A percentile compares a stretch with the other conserved stretches of the same genome.
Conservation (phyloP, 345 rosid species). For the Hibiscus trionum region DNA sequence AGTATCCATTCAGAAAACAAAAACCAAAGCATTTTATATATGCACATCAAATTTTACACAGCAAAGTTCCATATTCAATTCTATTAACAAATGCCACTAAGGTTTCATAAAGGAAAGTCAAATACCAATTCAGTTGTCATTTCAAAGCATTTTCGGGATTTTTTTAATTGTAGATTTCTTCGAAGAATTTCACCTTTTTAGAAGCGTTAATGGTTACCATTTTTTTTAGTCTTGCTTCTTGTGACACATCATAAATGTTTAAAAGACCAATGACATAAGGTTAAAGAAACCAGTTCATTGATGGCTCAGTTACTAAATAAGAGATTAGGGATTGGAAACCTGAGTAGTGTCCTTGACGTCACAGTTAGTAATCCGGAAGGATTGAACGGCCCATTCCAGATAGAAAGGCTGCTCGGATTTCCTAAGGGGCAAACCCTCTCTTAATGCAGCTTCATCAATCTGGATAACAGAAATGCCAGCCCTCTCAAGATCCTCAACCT, state of each 20-base stretch:
- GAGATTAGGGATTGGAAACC: slow-evolving; percentile 22
- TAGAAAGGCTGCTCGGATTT: slow-evolving; percentile 47
- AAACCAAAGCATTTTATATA: neutral
- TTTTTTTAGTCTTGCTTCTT: neutral
- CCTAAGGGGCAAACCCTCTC: slow-evolving; percentile 51
- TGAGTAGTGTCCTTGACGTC: slow-evolving; percentile 45
- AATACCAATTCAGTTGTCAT: neutral
- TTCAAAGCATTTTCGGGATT: neutral
- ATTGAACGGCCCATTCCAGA: slow-evolving; percentile 52
- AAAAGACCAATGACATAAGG: neutral
- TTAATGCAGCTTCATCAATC: slow-evolving; percentile 50
- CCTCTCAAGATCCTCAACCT: slow-evolving; percentile 55
- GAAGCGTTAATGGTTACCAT: neutral
- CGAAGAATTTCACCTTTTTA: neutral
- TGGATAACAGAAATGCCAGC: slow-evolving; percentile 43
- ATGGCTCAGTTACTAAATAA: neutral
- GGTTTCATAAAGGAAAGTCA: neutral
- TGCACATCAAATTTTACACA: neutral
- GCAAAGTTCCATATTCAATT: neutral
- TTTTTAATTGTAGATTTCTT: neutral
- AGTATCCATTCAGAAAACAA: slow-evolving; percentile 1
- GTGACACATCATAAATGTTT: neutral
- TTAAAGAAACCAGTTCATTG: neutral
- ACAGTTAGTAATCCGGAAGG: slow-evolving; percentile 49
- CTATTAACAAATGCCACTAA: neutral